These are phyloP conservation scores for Dillenia suffruticosa DNA, from an alignment of 164 flowering plant species.

Conservation along the genomic window DNA sequence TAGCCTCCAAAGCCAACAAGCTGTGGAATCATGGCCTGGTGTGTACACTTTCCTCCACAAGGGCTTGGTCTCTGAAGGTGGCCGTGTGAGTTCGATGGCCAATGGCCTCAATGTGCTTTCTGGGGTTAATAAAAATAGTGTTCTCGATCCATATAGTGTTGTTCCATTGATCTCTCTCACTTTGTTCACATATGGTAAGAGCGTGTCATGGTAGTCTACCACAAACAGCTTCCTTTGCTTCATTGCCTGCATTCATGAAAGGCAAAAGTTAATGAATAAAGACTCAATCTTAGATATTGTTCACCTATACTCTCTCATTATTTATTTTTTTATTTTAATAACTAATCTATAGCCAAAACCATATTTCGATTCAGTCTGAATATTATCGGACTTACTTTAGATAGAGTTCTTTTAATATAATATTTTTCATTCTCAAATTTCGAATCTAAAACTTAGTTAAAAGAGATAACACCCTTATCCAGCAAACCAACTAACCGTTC, in stretches of 20 bases:
- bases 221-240: slow-evolving; percentile 28
- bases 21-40: slow-evolving; percentile 18
- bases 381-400: no score
- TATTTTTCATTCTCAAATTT: no score
- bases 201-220: slow-evolving; percentile 34
- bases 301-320: no score
- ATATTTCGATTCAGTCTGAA: no score
- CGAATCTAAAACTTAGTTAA: no score
- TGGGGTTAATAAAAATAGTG: slow-evolving; percentile 24
- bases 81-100: slow-evolving; percentile 44
- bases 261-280: background rate
- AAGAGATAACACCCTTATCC: no score
- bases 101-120: slow-evolving; percentile 28
- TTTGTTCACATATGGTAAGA: slow-evolving; percentile 32
- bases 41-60: slow-evolving; percentile 29
- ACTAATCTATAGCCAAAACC: no score
- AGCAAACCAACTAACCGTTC: no score
- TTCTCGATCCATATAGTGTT: no score
- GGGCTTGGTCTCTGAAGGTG: slow-evolving; percentile 24
- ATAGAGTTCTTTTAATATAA: no score
- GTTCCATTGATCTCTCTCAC: slow-evolving; percentile 23
- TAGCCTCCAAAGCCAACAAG: slow-evolving; percentile 29
- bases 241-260: slow-evolving; percentile 17
- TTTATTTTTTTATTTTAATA: no score
- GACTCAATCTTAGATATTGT: no score